Evolutionary conservation across 345 rosid genomes (phyloP).

Genomic region (Alliaria petiolata): DNA sequence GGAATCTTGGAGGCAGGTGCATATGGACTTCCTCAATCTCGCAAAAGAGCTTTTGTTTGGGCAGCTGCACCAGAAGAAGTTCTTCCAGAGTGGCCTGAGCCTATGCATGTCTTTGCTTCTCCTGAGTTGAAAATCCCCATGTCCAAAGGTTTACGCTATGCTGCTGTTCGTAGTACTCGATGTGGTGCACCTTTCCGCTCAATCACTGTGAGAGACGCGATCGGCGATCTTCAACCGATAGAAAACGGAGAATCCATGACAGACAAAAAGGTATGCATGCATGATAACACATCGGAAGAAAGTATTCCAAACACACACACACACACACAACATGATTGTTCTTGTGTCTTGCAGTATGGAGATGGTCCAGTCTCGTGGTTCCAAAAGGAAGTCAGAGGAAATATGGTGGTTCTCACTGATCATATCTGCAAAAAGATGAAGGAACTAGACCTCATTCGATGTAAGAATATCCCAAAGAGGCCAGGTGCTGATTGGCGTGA

Average conservation of each 20-base stretch:
- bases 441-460: constrained; percentile 68
- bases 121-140: constrained; percentile 59
- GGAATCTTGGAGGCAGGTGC: constrained; percentile 95
- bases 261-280: constrained; percentile 52
- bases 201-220: constrained; percentile 86
- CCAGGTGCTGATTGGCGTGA: constrained; percentile 97
- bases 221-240: constrained; percentile 81
- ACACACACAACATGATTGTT: constrained; percentile 23
- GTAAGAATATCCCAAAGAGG: constrained; percentile 66
- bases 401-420: constrained; percentile 48
- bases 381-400: constrained; percentile 67
- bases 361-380: constrained; percentile 72
- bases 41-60: constrained; percentile 91
- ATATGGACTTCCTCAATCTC: constrained; percentile 81
- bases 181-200: constrained; percentile 86
- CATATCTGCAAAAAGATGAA: constrained; percentile 84
- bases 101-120: constrained; percentile 81
- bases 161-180: constrained; percentile 75
- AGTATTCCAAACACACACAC: background rate
- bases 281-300: constrained; percentile 34
- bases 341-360: constrained; percentile 44
- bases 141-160: constrained; percentile 44
- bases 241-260: constrained; percentile 58
- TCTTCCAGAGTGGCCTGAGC: constrained; percentile 99
- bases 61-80: constrained; percentile 83